Evolutionary conservation across 257 asterid species (phyloP).

Genomic region (Coffea canephora): DNA sequence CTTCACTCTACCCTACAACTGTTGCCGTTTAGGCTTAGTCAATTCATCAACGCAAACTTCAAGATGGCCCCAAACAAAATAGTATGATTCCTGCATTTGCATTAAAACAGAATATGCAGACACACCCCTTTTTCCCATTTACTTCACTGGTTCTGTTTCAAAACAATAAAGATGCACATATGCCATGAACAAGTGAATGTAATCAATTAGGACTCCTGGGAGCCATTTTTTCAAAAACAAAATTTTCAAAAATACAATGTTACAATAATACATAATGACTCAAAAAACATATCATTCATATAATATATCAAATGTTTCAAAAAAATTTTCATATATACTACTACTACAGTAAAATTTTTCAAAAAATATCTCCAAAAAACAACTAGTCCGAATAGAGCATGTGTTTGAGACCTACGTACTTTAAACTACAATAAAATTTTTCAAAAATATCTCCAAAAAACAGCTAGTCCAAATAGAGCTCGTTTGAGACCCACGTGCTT

Average conservation of each 20-base stretch:
- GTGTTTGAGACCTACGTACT: neutral
- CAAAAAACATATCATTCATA: too few species aligned
- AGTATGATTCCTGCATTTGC: neutral
- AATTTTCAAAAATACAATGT: too few species aligned
- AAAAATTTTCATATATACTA: too few species aligned
- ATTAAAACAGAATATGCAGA: neutral
- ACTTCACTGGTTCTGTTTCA: neutral
- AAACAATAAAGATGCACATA: neutral
- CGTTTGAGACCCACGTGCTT: neutral
- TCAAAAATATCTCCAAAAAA: too few species aligned
- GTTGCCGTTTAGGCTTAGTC: neutral
- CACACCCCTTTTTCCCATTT: neutral
- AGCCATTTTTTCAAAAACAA: too few species aligned
- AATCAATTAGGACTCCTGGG: neutral
- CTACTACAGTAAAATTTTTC: too few species aligned
- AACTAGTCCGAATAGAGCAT: too few species aligned
- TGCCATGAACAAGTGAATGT: neutral
- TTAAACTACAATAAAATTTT: too few species aligned
- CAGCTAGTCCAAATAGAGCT: too few species aligned
- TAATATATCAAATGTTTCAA: too few species aligned
- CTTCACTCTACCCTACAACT: neutral
- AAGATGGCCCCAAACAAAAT: neutral
- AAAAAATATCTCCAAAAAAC: too few species aligned
- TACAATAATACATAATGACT: too few species aligned
- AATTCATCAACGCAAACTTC: neutral